Base-by-base conservation (phyloP, 129 eudicot species). In the Pulicaria dysenterica region DNA sequence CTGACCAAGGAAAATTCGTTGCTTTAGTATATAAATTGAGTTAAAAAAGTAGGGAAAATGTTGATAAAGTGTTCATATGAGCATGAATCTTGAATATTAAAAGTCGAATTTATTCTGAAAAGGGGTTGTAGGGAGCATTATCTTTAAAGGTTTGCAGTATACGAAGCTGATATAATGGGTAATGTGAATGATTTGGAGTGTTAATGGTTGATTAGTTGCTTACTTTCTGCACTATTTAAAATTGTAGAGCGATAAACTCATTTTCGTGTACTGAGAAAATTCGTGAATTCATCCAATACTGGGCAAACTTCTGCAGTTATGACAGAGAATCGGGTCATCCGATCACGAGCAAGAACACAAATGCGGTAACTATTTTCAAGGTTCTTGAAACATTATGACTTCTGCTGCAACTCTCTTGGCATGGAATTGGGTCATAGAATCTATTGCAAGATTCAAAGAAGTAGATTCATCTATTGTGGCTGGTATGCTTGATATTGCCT, bases 381-480 rank as follows among this genome's bases (percentile, higher is more conserved):
- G 69, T 24, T 39, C 19, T 72, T 72, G 56, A 47, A 56, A 31
- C 57, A 4, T 44, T 57, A 44, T 13, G 54, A 58, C 75, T 44
- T 49, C 75, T 59, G 12, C 69, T 53, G 67, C 70, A 16, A 31
- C 72, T 8, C 45, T 24, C 71, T 53, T 67, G 51, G 75, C 80
- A 50, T 80, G 80, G 80, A 60, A 74, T 80, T 80, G 80, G 84
- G 80, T 74, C 13, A 36, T 80, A 17, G 72, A 80, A 74, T 61
- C 70, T 15, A 48, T 80, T 58, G 58, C 80, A 59, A 42, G 31
- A 5, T 74, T 16, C 50, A 69, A 69, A 60, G 72, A 74, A 68
- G 76, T 74, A 8, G 72, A 80, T 51, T 34, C 54, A 44, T 80
- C 84, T 37, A 49, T 45, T 64, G 64, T 79, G 57, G 43, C 64